phyloP scores from a whole-genome alignment of 495 filamentous ascomycete species.

The Podospora fimiseda region DNA sequence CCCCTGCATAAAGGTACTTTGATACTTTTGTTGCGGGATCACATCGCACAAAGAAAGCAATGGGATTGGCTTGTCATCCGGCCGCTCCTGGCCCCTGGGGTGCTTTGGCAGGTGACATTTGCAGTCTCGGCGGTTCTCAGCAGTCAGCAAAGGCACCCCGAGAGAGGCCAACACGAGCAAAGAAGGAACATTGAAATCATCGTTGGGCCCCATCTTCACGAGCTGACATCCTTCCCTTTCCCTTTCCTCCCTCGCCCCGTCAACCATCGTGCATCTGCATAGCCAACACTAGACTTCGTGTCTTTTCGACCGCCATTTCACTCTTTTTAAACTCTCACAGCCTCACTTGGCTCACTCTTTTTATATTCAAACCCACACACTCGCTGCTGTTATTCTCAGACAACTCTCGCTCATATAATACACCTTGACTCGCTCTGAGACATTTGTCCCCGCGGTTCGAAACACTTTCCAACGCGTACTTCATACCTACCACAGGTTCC shows the following conservation, averaged over 20 bases:
- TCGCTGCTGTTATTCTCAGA: conserved; percentile 2
- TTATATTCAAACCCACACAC: conserved; percentile 2
- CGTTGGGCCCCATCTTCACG: conserved; percentile 2
- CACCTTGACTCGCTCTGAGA: neutral
- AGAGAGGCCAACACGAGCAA: conserved; percentile 12
- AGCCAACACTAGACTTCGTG: conserved; percentile 6
- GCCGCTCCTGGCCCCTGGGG: neutral
- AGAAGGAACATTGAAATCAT: conserved; percentile 8
- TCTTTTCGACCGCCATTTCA: no score
- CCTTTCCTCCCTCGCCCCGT: conserved; percentile 4
- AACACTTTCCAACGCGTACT: neutral
- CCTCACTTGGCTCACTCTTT: neutral
- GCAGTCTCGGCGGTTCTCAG: conserved; percentile 2
- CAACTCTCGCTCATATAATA: neutral
- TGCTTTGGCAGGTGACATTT: conserved; percentile 11
- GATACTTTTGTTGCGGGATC: neutral
- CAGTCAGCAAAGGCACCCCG: no score
- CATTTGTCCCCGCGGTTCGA: neutral
- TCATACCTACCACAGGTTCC: neutral
- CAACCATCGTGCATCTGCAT: neutral
- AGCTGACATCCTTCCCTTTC: neutral
- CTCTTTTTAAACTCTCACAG: conserved; percentile 10
- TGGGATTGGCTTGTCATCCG: neutral
- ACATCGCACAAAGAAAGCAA: neutral
- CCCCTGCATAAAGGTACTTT: neutral